phyloP scores from a whole-genome alignment of 805 yeast species.

The Geotrichum ghanense region DNA sequence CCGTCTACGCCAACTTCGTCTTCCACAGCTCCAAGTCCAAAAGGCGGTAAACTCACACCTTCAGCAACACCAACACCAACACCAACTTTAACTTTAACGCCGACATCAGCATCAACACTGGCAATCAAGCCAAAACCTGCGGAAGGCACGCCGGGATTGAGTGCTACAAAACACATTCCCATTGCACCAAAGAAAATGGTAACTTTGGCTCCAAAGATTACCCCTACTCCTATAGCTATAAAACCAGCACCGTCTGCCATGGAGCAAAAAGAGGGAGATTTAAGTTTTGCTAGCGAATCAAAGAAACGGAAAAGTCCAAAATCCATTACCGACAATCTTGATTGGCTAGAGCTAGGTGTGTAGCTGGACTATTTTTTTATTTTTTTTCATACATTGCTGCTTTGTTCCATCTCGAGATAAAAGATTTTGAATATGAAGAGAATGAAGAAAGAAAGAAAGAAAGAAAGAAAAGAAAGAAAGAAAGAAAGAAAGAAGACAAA shows the following conservation, averaged over 20 bases:
- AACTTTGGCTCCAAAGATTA: constrained; percentile 15
- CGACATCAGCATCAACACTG: not conserved
- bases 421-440: too few species aligned
- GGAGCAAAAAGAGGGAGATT: constrained; percentile 4
- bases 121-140: too few species aligned
- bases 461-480: too few species aligned
- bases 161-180: constrained; percentile 8
- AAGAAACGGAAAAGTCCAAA: too few species aligned
- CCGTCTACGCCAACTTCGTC: too few species aligned
- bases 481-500: too few species aligned
- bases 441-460: too few species aligned
- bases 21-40: too few species aligned
- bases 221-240: constrained; percentile 3
- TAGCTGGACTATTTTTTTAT: constrained; percentile 8
- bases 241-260: constrained; percentile 8
- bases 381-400: not conserved
- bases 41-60: not conserved
- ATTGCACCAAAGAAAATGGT: constrained; percentile 18
- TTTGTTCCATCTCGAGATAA: not conserved
- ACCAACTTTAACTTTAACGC: not conserved
- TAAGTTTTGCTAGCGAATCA: too few species aligned
- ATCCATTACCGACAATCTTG: constrained; percentile 18
- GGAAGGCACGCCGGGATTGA: too few species aligned
- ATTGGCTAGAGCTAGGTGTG: constrained; percentile 14
- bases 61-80: not conserved